Evolutionary conservation across 495 filamentous ascomycete genomes (phyloP), one percentile per base, ranked within the genome.

Genomic region (Penicillium paradoxum): DNA sequence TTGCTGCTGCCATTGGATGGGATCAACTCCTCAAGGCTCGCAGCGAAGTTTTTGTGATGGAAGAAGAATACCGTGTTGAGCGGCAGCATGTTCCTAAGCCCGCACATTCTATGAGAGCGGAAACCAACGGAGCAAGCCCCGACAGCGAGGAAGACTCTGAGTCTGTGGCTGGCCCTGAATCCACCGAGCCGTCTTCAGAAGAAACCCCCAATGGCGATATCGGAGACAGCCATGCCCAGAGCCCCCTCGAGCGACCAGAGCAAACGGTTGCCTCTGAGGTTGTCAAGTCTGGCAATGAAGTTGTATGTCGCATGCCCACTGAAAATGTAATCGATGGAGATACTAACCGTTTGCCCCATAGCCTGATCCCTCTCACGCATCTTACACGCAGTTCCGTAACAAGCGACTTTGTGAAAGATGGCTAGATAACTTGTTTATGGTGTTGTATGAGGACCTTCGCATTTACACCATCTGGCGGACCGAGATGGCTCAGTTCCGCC

Each of bases 391-490:
- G 52, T 89, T 98, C 65, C 90, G 90, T 54, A 93, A 97, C 71
- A 98, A 98, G 73, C 86, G 93, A 1, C 83, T 98, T 4, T 98
- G 93, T 63, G 93, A 98, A 65, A 83, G 93, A 55, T 98, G 93
- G 93, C 81, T 98, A 2, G 93, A 98, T 70, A 97, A 95, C 58
- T 81, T 98, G 29, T 97, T 98, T 75, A 98, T 98, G 93, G 92
- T 97, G 0, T 80, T 97, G 1, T 98, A 97, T 64, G 93, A 98
- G 68, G 93, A 98, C 63, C 81, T 98, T 9, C 89, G 93, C 25
- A 91, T 98, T 50, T 98, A 97, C 73, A 97, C 93, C 34, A 97
- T 98, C 66, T 98, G 93, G 93, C 85, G 93, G 34, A 96, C 93
- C 2, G 95, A 97, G 70, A 89, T 97, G 83, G 88, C 90, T 4